These are phyloP conservation scores for Nannochloris sp. DNA, from an alignment of 139 green algal genomes.

Conservation along the genomic window DNA sequence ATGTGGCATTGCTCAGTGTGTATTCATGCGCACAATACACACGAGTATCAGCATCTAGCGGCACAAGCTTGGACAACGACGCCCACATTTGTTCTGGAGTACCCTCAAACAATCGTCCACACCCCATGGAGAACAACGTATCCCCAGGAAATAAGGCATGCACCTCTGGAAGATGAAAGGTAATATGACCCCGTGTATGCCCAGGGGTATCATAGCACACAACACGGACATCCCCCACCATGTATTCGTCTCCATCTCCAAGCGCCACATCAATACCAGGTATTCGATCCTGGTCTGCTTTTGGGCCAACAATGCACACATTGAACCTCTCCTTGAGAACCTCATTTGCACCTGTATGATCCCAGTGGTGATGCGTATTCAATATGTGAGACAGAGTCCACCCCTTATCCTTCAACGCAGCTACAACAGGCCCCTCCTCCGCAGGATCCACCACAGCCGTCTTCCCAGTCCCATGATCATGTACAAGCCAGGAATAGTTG, in stretches of 20 bases:
- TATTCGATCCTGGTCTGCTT: conserved; percentile 59
- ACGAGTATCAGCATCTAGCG: conserved; percentile 52
- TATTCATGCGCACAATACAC: conserved; percentile 80
- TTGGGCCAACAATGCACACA: conserved; percentile 45
- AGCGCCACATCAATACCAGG: conserved; percentile 72
- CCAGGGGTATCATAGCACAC: conserved; percentile 70
- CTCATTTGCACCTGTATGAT: conserved; percentile 32
- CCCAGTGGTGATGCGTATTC: conserved; percentile 69
- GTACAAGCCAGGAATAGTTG: conserved; percentile 74
- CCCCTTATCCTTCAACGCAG: conserved; percentile 41
- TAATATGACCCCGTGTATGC: conserved; percentile 82
- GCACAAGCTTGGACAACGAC: conserved; percentile 64
- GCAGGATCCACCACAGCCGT: conserved; percentile 78
- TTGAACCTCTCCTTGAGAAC: conserved; percentile 32
- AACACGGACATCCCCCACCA: conserved; percentile 43
- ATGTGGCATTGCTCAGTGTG: conserved; percentile 57
- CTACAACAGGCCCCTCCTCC: conserved; percentile 55
- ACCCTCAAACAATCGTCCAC: conserved; percentile 86
- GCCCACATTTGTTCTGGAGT: conserved; percentile 64
- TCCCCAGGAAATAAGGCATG: conserved; percentile 50
- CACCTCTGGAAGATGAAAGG: conserved; percentile 50
- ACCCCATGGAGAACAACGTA: conserved; percentile 86
- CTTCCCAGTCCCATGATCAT: conserved; percentile 36
- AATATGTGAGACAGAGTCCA: conserved; percentile 63
- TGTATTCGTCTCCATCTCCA: conserved; percentile 47